Conservation (phyloP, 108 stramenopile species). For the Cyclotella kingstonii region DNA sequence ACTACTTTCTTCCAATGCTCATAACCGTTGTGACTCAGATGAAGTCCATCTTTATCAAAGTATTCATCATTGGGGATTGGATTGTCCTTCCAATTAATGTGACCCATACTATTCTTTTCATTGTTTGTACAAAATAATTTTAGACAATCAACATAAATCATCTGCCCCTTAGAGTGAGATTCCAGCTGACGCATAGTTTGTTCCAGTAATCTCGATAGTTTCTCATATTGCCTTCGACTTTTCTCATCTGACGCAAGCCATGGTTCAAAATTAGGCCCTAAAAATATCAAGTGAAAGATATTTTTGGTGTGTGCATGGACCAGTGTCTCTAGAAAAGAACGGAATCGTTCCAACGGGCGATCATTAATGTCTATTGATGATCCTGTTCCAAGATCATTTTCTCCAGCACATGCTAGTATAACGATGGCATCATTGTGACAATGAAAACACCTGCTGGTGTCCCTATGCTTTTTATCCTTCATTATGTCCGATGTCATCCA, state of each 20-base stretch:
- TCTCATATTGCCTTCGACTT: constrained; percentile 59
- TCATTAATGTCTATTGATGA: constrained; percentile 44
- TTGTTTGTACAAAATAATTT: constrained; percentile 68
- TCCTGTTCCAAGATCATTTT: constrained; percentile 68
- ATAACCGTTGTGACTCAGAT: constrained; percentile 71
- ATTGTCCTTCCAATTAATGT: constrained; percentile 59
- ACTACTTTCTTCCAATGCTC: constrained; percentile 56
- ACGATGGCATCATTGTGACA: constrained; percentile 18
- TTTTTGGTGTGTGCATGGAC: constrained; percentile 5
- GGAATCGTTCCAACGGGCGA: constrained; percentile 39
- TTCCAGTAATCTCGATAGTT: constrained; percentile 56
- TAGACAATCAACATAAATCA: constrained; percentile 65
- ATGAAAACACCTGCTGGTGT: neutral
- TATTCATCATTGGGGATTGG: constrained; percentile 50
- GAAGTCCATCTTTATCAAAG: constrained; percentile 66
- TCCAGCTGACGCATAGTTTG: constrained; percentile 39
- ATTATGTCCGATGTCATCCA: constrained; percentile 9
- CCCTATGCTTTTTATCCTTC: neutral
- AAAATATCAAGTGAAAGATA: constrained; percentile 47
- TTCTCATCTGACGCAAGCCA: constrained; percentile 60
- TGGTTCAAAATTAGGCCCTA: constrained; percentile 86
- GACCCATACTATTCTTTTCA: constrained; percentile 43
- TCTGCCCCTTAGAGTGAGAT: constrained; percentile 8
- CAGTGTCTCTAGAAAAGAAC: constrained; percentile 31
- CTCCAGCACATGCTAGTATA: constrained; percentile 77